Conservation (phyloP, 1,139 yeast species). For the Blastobotrys illinoisensis region DNA sequence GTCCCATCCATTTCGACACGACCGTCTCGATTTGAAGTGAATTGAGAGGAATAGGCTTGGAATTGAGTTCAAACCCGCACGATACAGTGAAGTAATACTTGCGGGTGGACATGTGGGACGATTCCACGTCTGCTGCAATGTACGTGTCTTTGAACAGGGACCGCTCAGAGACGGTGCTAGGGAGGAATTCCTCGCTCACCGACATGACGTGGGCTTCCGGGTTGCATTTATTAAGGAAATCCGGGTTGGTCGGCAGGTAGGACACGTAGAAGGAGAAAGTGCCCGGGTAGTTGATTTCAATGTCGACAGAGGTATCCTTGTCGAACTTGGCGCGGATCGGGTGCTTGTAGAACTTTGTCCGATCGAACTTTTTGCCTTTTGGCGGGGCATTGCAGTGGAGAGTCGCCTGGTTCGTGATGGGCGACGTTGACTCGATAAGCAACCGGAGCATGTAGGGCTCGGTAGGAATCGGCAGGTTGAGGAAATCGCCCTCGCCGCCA, state of each 20-base stretch:
- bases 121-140: constrained; percentile 9
- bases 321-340: constrained; percentile 40
- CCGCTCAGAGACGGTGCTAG: constrained; percentile 1
- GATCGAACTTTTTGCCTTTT: constrained; percentile 42
- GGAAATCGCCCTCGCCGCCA: constrained; percentile 46
- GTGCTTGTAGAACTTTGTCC: constrained; percentile 50
- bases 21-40: constrained; percentile 82
- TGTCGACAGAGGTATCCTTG: constrained; percentile 51
- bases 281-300: constrained; percentile 70
- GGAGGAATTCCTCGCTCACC: constrained; percentile 5
- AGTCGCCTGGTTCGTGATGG: constrained; percentile 62
- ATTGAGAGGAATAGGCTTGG: constrained; percentile 60
- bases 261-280: constrained; percentile 52
- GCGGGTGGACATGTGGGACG: constrained; percentile 36
- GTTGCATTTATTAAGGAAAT: neutral
- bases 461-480: constrained; percentile 50
- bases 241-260: constrained; percentile 22
- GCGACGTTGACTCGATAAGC: constrained; percentile 68
- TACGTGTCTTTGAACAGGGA: constrained; percentile 12
- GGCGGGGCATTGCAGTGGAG: constrained; percentile 75
- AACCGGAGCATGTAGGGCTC: constrained; percentile 50
- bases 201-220: constrained; percentile 19
- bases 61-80: constrained; percentile 60
- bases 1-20: constrained; percentile 89
- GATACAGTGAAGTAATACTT: constrained; percentile 75